phyloP scores from a whole-genome alignment of 2,329 filamentous ascomycete species.

The Aspergillus sp. region DNA sequence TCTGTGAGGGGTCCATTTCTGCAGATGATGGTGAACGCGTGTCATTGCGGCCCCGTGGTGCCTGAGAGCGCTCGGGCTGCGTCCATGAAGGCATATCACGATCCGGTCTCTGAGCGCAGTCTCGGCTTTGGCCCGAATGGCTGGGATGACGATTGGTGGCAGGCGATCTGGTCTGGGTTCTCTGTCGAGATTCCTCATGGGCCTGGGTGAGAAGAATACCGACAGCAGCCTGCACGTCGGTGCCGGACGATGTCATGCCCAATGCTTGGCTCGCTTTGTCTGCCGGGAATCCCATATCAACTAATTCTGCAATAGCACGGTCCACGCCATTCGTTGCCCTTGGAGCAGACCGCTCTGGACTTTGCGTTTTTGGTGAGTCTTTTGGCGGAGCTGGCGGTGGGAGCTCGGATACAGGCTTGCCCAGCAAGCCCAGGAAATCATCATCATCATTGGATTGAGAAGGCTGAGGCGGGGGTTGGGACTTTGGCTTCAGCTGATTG shows the following conservation, averaged over 20 bases:
- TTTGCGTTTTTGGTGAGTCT: conserved; percentile 15
- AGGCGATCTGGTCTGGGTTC: conserved; percentile 46
- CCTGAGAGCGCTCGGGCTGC: conserved; percentile 49
- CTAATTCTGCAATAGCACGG: conserved; percentile 78
- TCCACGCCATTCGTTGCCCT: conserved; percentile 60
- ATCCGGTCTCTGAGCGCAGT: conserved; percentile 26
- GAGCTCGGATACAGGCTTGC: conserved; percentile 58
- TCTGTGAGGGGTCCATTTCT: conserved; percentile 75
- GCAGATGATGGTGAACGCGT: conserved; percentile 43
- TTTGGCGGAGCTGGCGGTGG: conserved; percentile 32
- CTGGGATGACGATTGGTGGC: conserved; percentile 19
- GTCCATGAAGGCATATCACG: conserved; percentile 60
- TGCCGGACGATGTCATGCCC: conserved; percentile 73
- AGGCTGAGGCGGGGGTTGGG: conserved; percentile 50
- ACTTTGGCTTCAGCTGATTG: conserved; percentile 58
- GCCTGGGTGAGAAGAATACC: conserved; percentile 90
- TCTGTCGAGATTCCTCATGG: conserved; percentile 77
- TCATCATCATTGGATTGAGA: conserved; percentile 52
- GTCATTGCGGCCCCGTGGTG: conserved; percentile 26
- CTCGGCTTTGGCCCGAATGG: conserved; percentile 24
- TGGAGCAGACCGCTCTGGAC: conserved; percentile 19
- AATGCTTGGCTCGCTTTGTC: conserved; percentile 81
- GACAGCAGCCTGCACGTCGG: conserved; percentile 82
- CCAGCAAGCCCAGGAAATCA: conserved; percentile 62
- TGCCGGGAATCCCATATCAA: conserved; percentile 90